phyloP scores from a whole-genome alignment of 352 stramenopile species.

The Globisporangium orthogonon region DNA sequence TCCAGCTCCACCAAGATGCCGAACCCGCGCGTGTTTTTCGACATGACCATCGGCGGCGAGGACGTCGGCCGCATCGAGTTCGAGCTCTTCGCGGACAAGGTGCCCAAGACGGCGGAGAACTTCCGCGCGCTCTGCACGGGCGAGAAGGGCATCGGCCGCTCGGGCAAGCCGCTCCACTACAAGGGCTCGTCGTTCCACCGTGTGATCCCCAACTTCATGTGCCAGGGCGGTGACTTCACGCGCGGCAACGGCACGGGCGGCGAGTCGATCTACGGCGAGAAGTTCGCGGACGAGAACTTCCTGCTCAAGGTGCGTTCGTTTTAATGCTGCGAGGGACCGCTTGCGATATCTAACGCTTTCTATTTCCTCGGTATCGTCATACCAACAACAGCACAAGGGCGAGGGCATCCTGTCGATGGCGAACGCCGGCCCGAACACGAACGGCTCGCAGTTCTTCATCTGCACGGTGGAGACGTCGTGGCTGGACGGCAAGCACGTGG shows the following conservation, averaged over 20 bases:
- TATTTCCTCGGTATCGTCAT: background rate
- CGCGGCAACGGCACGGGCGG: conserved; percentile 90
- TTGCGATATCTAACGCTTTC: background rate
- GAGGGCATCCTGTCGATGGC: conserved; percentile 94
- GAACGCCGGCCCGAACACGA: conserved; percentile 95
- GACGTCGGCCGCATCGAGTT: conserved; percentile 88
- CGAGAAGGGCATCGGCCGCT: conserved; percentile 53
- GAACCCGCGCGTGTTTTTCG: conserved; percentile 96
- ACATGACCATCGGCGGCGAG: conserved; percentile 94
- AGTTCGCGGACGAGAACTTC: conserved; percentile 98
- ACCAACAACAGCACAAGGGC: conserved; percentile 71
- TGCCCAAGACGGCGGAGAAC: conserved; percentile 60
- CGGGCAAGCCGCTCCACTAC: conserved; percentile 77
- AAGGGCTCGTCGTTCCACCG: conserved; percentile 90
- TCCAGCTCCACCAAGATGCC: conserved; percentile 39
- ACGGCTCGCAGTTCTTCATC: conserved; percentile 98
- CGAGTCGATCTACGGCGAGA: conserved; percentile 93
- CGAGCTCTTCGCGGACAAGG: conserved; percentile 84
- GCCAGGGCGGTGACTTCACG: conserved; percentile 94
- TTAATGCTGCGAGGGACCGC: background rate
- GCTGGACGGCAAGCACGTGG: conserved; percentile 90
- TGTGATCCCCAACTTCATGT: conserved; percentile 93
- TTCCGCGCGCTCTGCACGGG: conserved; percentile 52
- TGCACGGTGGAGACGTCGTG: conserved; percentile 88
- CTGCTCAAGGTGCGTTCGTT: conserved; percentile 41